Evolutionary conservation across 345 rosid genomes (phyloP).

Genomic region (Camelina laxa): DNA sequence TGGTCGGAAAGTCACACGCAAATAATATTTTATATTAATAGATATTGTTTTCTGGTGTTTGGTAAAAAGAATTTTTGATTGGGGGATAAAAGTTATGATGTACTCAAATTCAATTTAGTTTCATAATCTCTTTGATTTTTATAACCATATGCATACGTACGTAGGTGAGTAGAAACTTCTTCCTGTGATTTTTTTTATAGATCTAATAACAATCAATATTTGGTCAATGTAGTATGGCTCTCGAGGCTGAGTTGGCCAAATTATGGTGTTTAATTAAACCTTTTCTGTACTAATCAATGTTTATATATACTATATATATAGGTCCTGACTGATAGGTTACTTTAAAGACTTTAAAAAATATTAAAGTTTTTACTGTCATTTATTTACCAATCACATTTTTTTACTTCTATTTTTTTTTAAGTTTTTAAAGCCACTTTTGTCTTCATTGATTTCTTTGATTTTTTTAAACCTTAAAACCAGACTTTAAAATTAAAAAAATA

Average conservation of each 20-base stretch:
- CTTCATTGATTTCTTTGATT: too few species aligned
- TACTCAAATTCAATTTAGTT: not conserved
- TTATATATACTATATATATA: too few species aligned
- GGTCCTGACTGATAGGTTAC: too few species aligned
- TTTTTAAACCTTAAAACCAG: too few species aligned
- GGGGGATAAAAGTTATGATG: not conserved
- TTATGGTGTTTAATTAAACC: not conserved
- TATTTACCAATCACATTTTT: too few species aligned
- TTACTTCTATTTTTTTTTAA: too few species aligned
- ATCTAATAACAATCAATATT: not conserved
- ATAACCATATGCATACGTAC: not conserved
- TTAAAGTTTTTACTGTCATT: too few species aligned
- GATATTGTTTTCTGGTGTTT: not conserved
- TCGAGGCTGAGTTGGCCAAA: not conserved
- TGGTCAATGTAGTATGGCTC: slow-evolving; percentile 13
- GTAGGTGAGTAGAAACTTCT: slow-evolving; percentile 27
- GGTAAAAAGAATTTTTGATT: not conserved
- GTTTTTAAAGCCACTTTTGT: too few species aligned
- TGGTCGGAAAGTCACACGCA: slow-evolving; percentile 10
- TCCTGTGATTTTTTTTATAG: not conserved
- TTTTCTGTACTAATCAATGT: not conserved
- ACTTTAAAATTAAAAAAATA: too few species aligned
- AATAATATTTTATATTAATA: not conserved
- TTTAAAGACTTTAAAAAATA: too few species aligned
- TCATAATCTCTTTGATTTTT: not conserved